These are phyloP conservation scores for Ilyonectria sp. DNA, from an alignment of 2,329 filamentous ascomycete genomes.

Conservation along the genomic window DNA sequence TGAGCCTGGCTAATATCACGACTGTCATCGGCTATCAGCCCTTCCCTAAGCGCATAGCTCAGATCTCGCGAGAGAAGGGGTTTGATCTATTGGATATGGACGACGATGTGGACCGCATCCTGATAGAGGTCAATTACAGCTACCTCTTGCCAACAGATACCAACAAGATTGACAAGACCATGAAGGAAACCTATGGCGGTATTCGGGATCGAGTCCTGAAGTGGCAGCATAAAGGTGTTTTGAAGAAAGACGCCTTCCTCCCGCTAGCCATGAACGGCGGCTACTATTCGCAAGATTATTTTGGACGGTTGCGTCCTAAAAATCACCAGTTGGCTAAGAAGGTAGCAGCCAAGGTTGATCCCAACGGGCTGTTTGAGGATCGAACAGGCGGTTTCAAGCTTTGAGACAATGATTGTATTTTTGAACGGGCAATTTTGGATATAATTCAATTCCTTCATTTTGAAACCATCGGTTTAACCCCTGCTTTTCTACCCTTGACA, in stretches of 20 bases:
- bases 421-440: too few species aligned
- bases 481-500: too few species aligned
- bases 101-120: conserved; percentile 56
- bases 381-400: conserved; percentile 60
- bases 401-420: conserved; percentile 12
- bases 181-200: conserved; percentile 17
- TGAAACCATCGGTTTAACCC: too few species aligned
- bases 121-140: conserved; percentile 62
- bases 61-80: conserved; percentile 50
- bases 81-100: conserved; percentile 59
- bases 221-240: conserved; percentile 51
- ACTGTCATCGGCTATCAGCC: conserved; percentile 58
- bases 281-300: conserved; percentile 60
- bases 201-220: conserved; percentile 11
- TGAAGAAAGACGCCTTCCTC: conserved; percentile 54
- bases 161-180: conserved; percentile 40
- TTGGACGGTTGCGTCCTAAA: conserved; percentile 55
- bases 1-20: conserved; percentile 35
- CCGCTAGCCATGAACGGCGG: conserved; percentile 62
- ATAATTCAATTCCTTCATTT: too few species aligned
- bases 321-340: conserved; percentile 52
- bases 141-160: conserved; percentile 51
- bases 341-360: conserved; percentile 56
- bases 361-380: conserved; percentile 54
- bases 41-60: conserved; percentile 54